A percentile compares a stretch with the other conserved stretches of the same genome.
These are phyloP conservation scores for Flaveria brownii DNA, from an alignment of 129 eudicot genomes.

Conservation along the genomic window DNA sequence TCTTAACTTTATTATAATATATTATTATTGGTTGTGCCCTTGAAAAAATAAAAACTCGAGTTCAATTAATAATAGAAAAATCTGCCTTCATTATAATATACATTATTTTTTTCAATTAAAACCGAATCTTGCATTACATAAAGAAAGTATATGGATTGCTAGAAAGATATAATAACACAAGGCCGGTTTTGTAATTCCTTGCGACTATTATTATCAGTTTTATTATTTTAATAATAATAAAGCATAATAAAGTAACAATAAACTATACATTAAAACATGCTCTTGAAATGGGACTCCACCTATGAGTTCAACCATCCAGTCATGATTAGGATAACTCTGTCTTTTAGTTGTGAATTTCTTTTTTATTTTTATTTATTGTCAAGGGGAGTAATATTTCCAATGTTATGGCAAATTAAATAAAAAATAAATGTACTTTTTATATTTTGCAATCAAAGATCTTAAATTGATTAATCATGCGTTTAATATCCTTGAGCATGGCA, in stretches of 20 bases:
- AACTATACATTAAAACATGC: slow-evolving; percentile 13
- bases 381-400: neutral
- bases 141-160: too few species aligned
- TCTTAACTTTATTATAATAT: too few species aligned
- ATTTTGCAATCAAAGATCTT: neutral
- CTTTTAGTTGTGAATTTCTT: slow-evolving; percentile 8
- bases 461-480: neutral
- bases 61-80: too few species aligned
- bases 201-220: neutral
- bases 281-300: slow-evolving; percentile 33
- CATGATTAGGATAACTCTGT: slow-evolving; percentile 25
- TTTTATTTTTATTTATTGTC: neutral
- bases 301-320: slow-evolving; percentile 4
- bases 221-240: neutral
- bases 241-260: slow-evolving; percentile 20
- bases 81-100: too few species aligned
- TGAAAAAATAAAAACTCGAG: too few species aligned
- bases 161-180: too few species aligned
- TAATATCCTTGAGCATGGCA: neutral
- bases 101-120: too few species aligned
- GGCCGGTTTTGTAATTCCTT: too few species aligned
- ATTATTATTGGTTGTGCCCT: too few species aligned
- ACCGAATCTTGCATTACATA: too few species aligned
- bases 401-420: neutral
- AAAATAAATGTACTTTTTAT: neutral